Base-by-base conservation (phyloP, 768 basidiomycete species). In the Lactarius quietus region DNA sequence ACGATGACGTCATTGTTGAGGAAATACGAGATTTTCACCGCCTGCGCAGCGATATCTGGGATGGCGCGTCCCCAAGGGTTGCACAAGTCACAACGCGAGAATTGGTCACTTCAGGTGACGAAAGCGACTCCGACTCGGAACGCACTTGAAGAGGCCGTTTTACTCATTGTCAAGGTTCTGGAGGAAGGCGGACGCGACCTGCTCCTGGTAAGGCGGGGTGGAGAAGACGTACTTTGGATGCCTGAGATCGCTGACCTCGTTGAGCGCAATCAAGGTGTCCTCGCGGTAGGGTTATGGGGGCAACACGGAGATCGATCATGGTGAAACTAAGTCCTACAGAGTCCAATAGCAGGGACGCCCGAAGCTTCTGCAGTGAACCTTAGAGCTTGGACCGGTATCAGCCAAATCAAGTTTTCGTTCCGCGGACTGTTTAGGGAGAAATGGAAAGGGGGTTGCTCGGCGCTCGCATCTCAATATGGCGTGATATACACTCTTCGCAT, bases 1-100 rank as follows among this genome's bases (percentile, higher is more conserved):
- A n/a, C n/a, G n/a, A n/a, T n/a, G n/a, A n/a, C 45, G 4, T 48
- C 1, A 3, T 18, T 12, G 4, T 23, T 48, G 9, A 5, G 4
- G 23, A 10, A 10, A 14, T 3, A 3, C 2, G n/a, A 0, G 23
- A 23, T 12, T 5, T 0, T 6, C 3, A 14, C 1, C 10, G 45
- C n/a, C 45, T 48, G 45, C n/a, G 45, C n/a, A n/a, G n/a, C 0
- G 10, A 48, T 48, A n/a, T 48, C 45, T 23, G 45, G 45, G 10
- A 48, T 48, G n/a, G 23, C 45, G 45, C n/a, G n/a, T n/a, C 12
- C 23, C 45, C 3, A 1, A 23, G 12, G 12, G 10, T 23, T 48
- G n/a, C 43, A 23, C 20, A 5, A 10, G 8, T 23, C 12, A 48
- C 23, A 23, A 48, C 10, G 9, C 6, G 15, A 23, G 45, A 48